These are phyloP conservation scores for Cordyceps cicadae DNA, from an alignment of 2,329 filamentous ascomycete species.

Conservation along the genomic window DNA sequence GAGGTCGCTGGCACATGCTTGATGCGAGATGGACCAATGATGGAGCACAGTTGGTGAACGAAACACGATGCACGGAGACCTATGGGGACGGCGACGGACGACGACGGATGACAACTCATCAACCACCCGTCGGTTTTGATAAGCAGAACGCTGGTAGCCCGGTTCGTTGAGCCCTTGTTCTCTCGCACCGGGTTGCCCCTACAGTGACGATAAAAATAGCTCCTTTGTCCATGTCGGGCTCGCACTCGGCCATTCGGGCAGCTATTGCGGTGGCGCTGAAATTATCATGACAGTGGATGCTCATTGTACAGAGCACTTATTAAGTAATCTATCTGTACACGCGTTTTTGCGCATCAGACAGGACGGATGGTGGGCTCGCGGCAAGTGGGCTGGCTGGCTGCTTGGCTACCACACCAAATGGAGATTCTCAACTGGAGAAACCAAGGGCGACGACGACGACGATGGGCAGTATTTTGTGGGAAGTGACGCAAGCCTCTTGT, in stretches of 20 bases:
- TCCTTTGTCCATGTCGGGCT: neutral
- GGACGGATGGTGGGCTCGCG: neutral
- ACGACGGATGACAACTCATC: neutral
- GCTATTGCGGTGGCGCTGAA: neutral
- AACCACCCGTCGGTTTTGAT: neutral
- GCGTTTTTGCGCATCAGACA: neutral
- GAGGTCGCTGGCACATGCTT: neutral
- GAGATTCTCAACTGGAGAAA: neutral
- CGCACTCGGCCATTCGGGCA: neutral
- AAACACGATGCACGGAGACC: neutral
- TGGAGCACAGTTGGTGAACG: neutral
- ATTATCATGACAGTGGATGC: neutral
- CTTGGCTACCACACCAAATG: neutral
- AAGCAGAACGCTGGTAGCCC: neutral
- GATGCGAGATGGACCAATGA: neutral
- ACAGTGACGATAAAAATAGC: neutral
- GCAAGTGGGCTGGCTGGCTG: neutral
- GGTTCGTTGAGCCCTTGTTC: no score
- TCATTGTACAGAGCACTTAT: neutral
- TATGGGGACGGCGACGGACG: neutral
- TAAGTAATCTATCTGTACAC: neutral
- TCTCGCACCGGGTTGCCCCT: neutral
- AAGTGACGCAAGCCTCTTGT: conserved; percentile 10
- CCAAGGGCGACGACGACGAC: neutral
- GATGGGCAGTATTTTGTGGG: neutral